phyloP scores from a whole-genome alignment of 805 yeast species.

The Yarrowia divulgata region DNA sequence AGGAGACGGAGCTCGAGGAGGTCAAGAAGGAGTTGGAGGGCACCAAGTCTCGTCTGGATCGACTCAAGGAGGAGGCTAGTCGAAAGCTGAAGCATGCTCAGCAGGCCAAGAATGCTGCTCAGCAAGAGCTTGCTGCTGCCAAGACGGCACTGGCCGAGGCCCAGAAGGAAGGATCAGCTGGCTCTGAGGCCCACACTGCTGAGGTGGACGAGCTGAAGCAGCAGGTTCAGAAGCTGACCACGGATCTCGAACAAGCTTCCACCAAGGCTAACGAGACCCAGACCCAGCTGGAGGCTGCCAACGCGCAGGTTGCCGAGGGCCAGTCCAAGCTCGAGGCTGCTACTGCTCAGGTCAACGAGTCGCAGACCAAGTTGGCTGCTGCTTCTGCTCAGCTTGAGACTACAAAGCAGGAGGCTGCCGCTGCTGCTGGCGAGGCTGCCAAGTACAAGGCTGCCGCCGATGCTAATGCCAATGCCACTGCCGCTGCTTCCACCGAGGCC shows the following conservation, averaged over 20 bases:
- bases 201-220: neutral
- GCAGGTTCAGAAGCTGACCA: conserved; percentile 2
- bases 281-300: conserved; percentile 39
- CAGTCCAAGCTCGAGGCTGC: conserved; percentile 45
- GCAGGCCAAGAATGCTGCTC: neutral
- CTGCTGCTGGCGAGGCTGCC: neutral
- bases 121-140: conserved; percentile 20
- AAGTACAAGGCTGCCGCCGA: neutral
- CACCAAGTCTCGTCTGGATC: conserved; percentile 30
- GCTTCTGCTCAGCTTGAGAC: conserved; percentile 16
- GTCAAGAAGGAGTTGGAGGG: conserved; percentile 41
- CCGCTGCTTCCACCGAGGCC: neutral
- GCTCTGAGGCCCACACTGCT: neutral
- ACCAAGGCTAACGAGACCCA: conserved; percentile 40
- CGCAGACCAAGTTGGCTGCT: conserved; percentile 40
- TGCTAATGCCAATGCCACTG: neutral
- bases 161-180: conserved; percentile 5
- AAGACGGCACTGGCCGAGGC: conserved; percentile 16
- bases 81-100: conserved; percentile 28
- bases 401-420: conserved; percentile 2
- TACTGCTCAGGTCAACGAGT: conserved; percentile 41
- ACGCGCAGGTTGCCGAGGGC: conserved; percentile 42
- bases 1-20: conserved; percentile 42
- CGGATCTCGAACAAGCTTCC: conserved; percentile 26
- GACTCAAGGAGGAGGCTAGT: conserved; percentile 37